Base-by-base conservation (phyloP, 108 stramenopile genomes). In the Craspedostauros australis region DNA sequence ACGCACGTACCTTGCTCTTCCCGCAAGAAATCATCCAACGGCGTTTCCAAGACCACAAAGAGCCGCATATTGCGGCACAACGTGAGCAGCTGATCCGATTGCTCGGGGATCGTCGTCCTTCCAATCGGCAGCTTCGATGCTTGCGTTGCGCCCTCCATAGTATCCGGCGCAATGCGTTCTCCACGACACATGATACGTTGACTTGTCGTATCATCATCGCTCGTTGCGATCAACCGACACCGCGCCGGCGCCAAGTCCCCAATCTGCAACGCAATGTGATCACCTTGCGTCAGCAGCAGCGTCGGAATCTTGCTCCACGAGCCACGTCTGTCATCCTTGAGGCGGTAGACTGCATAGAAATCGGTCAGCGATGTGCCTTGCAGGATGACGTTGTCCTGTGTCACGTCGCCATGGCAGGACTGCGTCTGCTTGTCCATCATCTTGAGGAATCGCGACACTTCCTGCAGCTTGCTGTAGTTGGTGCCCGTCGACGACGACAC, bases 321-420 rank as follows among this genome's bases (percentile, higher is more conserved):
- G 25, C 57, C 62, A 18, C 28, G 44, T 18, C 37, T 20, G 26
- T 19, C 15, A 4, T 58, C 33, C 19, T 22, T 36, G 29, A 33
- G 36, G 26, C 86, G 78, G 60, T 86, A 88, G 3, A 83, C 82
- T 2, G 83, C 76, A 70, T 86, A 85, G 1, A 88, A 61, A 59
- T 78, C 86, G 3, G 68, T 73, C 45, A 77, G 31, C 2, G 80
- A 60, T 11, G 75, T 77, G 21, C 75, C 80, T 20, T 39, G 16
- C 2, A 79, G 28, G 6, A 62, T 46, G 16, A 67, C 25, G 25
- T 5, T 50, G 15, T 30, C 41, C 5, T 42, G 12, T 44, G 26
- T 45, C 1, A 21, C 37, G 19, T 49, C 54, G 1, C 44, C 32
- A 24, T 36, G 14, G 0, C 51, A 40, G 16, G 54, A 39, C 6